Percentiles rank a stretch among this genome's conserved stretches.
These are phyloP conservation scores for Hyaloscypha bicolor DNA, from an alignment of 495 filamentous ascomycete species.

Conservation along the genomic window DNA sequence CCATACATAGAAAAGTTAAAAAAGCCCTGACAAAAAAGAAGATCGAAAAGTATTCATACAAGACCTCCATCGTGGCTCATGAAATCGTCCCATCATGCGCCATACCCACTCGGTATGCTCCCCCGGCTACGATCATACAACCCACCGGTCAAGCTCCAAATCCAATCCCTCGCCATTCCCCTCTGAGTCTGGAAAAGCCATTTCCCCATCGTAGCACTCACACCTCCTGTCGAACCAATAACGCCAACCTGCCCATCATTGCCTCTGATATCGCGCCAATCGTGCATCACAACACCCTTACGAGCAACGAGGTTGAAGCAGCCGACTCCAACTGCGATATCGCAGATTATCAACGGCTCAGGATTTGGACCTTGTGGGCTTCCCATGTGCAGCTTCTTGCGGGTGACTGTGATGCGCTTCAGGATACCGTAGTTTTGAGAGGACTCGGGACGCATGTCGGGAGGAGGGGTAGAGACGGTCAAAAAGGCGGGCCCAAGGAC, in stretches of 20 bases:
- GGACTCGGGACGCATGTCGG: constrained; percentile 54
- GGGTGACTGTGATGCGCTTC: constrained; percentile 79
- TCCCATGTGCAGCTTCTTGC: constrained; percentile 32
- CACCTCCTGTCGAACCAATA: constrained; percentile 69
- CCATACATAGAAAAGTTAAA: no score
- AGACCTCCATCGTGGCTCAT: no score
- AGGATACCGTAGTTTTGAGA: constrained; percentile 58
- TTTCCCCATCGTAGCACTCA: constrained; percentile 69
- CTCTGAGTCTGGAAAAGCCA: constrained; percentile 67
- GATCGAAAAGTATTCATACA: no score
- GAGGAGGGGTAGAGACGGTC: constrained; percentile 72
- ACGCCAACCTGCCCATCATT: constrained; percentile 67
- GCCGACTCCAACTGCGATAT: constrained; percentile 79
- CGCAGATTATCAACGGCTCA: constrained; percentile 58
- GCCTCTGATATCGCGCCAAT: constrained; percentile 80
- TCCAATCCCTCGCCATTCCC: constrained; percentile 26
- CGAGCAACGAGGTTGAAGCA: constrained; percentile 83
- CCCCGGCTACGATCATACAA: not conserved
- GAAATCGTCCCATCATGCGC: not conserved
- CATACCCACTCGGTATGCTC: not conserved
- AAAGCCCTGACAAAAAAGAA: no score
- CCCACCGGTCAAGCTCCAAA: constrained; percentile 8
- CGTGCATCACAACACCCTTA: constrained; percentile 82
- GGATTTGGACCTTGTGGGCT: constrained; percentile 28
- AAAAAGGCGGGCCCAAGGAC: constrained; percentile 85